Evolutionary conservation across 2,329 filamentous ascomycete genomes (phyloP).

Genomic region (Raffaelea albimanens): DNA sequence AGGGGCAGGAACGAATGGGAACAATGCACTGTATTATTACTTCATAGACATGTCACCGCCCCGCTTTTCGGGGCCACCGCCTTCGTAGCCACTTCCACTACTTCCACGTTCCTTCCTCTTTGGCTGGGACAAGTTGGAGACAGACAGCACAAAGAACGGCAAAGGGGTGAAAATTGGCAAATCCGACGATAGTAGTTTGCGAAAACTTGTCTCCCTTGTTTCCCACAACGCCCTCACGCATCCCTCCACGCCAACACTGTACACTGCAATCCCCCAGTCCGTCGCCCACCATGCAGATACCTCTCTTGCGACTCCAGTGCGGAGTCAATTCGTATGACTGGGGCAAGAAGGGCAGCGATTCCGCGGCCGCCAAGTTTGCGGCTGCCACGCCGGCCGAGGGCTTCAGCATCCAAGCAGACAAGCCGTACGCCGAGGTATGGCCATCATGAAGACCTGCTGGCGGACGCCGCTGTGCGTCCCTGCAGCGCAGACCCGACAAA

Average conservation of each 20-base stretch:
- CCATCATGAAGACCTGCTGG: not conserved
- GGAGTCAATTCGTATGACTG: constrained; percentile 98
- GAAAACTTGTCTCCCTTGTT: no score
- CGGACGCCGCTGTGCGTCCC: not conserved
- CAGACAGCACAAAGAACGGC: no score
- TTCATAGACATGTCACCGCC: no score
- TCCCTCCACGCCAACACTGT: not conserved
- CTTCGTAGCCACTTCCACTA: no score
- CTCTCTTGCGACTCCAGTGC: constrained; percentile 76
- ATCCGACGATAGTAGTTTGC: no score
- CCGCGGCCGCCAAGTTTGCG: constrained; percentile 82
- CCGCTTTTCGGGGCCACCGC: no score
- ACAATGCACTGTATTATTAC: no score
- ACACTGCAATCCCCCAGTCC: not conserved
- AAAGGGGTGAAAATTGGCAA: no score
- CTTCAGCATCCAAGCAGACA: constrained; percentile 72
- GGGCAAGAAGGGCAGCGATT: constrained; percentile 85
- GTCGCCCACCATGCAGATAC: constrained; percentile 52
- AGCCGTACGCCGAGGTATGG: constrained; percentile 84
- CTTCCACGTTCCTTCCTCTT: no score
- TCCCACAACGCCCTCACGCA: no score
- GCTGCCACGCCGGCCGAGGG: constrained; percentile 68
- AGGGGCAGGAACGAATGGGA: no score
- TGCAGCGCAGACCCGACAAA: not conserved
- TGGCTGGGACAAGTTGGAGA: no score